These are phyloP conservation scores for Diaporthe aspalathi DNA, from an alignment of 2,329 filamentous ascomycete species.

Conservation along the genomic window DNA sequence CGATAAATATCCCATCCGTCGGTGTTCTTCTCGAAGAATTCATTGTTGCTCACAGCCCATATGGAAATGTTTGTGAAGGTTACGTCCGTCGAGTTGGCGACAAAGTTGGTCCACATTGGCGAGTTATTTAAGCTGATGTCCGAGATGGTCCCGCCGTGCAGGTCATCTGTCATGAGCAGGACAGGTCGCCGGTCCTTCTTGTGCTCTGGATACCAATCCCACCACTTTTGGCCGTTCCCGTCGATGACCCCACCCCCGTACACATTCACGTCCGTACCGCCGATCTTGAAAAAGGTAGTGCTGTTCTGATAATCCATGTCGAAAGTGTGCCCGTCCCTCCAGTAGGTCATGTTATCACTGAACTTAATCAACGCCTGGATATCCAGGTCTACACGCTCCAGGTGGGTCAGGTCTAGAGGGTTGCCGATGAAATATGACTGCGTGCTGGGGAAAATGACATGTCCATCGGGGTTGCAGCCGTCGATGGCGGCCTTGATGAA, in stretches of 20 bases:
- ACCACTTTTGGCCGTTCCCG: conserved; percentile 74
- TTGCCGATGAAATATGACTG: conserved; percentile 70
- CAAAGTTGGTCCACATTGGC: conserved; percentile 68
- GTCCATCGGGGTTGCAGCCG: conserved; percentile 69
- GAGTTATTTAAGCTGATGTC: conserved; percentile 69
- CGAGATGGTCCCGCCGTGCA: conserved; percentile 66
- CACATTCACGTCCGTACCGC: conserved; percentile 74
- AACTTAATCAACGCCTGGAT: conserved; percentile 61
- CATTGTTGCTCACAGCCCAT: conserved; percentile 62
- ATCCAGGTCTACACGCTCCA: conserved; percentile 68
- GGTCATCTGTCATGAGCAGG: conserved; percentile 68
- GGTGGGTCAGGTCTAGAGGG: conserved; percentile 70
- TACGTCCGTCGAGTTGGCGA: conserved; percentile 71
- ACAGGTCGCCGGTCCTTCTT: conserved; percentile 70
- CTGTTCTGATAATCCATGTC: conserved; percentile 72
- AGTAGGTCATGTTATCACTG: conserved; percentile 74
- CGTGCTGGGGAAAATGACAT: conserved; percentile 66
- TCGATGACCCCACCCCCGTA: conserved; percentile 68
- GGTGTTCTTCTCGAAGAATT: conserved; percentile 71
- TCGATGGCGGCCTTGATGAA: conserved; percentile 62
- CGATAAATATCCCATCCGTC: conserved; percentile 72
- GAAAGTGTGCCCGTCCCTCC: conserved; percentile 70
- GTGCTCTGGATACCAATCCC: conserved; percentile 69
- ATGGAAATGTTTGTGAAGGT: conserved; percentile 72
- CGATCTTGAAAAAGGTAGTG: conserved; percentile 74